Evolutionary conservation across 768 basidiomycete species (phyloP), one percentile per base, ranked within the genome.

Genomic region (Mycena floridula): DNA sequence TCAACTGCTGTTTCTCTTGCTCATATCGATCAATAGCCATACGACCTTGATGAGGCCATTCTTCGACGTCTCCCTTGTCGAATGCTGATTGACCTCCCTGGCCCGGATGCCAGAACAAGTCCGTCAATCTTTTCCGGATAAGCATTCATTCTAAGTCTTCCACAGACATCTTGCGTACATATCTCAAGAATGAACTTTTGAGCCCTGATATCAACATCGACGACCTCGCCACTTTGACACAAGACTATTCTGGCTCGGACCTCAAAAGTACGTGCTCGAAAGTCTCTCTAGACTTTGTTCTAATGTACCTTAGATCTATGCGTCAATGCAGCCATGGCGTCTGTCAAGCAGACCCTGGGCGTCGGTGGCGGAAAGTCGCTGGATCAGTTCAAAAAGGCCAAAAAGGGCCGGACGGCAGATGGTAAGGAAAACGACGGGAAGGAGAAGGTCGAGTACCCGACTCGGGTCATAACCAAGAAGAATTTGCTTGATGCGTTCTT

Each of bases 21-120:
- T 8, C 15, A 3, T 21, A 5, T 21, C 22, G 15, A 40, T 40
- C 21, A 2, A 8, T 13, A 40, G 37, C 44, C 44, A 3, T 35
- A 42, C 18, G 44, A 45, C 24, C 13, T 45, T 4, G 44, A 45
- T 35, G 32, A 23, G 3, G 44, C 44, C 18, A 37, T 45, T 18
- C 37, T 41, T n/a, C 44, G 44, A 4, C 40, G 44, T 21, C 24
- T 45, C 5, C 25, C 44, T 5, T 16, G 7, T 12, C 37, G 37
- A n/a, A 16, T 45, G 20, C 9, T 45, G 2, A 24, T 45, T 9
- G 37, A 45, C 4, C 16, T 45, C 3, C 44, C 44, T 2, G 35
- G 16, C 40, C 8, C 20, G 7, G 38, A 3, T 2, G 20, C 25
- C 7, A 12, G 44, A 9, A 41, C 40, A 40, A 24, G 44, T 45